phyloP scores from a whole-genome alignment of 192 early-diverging fungal species.

The Coemansia sp. region DNA sequence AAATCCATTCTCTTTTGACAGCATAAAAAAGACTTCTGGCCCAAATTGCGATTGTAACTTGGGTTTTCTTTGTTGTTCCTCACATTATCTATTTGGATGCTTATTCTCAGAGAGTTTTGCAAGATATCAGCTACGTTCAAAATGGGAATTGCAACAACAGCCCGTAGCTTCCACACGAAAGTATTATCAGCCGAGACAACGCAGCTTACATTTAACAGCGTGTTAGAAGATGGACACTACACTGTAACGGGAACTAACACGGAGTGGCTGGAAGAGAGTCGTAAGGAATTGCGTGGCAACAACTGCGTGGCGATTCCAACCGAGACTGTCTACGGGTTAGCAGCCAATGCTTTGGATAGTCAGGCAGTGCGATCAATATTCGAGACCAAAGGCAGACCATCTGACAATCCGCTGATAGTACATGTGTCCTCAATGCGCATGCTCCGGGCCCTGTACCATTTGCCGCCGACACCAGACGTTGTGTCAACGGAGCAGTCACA shows the following conservation, averaged over 20 bases:
- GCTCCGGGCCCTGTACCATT: constrained; percentile 65
- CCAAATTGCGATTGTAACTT: background rate
- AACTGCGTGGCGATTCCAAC: constrained; percentile 89
- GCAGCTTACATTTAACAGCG: constrained; percentile 15
- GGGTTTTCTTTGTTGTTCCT: background rate
- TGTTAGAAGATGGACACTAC: constrained; percentile 33
- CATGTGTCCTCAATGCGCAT: constrained; percentile 90
- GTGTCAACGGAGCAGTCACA: background rate
- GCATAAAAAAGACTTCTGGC: background rate
- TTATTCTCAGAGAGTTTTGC: background rate
- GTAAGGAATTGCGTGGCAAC: constrained; percentile 56
- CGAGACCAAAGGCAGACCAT: constrained; percentile 82
- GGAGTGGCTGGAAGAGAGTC: constrained; percentile 55
- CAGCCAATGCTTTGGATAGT: constrained; percentile 76
- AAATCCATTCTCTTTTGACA: too few relatives aligned
- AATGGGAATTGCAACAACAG: constrained; percentile 21
- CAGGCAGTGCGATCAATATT: constrained; percentile 76
- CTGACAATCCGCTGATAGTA: constrained; percentile 97
- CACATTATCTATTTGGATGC: too few relatives aligned
- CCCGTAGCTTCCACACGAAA: constrained; percentile 12
- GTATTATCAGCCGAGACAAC: constrained; percentile 13
- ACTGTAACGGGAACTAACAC: constrained; percentile 4
- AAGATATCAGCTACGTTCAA: constrained; percentile 1
- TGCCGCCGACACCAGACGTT: constrained; percentile 27
- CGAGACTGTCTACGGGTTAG: constrained; percentile 98